A percentile compares a stretch with the other conserved stretches of the same genome.
phyloP scores from a whole-genome alignment of 257 asterid species.

The Osmanthus fragrans region DNA sequence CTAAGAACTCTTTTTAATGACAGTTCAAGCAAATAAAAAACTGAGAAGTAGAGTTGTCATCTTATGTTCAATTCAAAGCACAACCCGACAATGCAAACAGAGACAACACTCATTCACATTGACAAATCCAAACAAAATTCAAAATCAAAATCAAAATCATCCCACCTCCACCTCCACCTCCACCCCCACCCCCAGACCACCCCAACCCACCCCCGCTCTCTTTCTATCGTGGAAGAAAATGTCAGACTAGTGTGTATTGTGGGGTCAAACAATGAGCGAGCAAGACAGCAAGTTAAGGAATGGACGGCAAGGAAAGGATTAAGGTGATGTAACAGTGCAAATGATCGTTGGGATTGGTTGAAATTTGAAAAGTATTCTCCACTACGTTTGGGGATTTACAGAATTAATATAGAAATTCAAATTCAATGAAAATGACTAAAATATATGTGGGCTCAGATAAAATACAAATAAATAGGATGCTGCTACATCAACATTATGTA shows the following conservation, averaged over 20 bases:
- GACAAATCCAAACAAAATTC: constrained; percentile 36
- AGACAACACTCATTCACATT: constrained; percentile 23
- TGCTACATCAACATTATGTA: too few species aligned
- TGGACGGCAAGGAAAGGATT: constrained; percentile 43
- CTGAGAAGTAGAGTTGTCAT: constrained; percentile 18
- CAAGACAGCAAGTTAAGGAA: background rate
- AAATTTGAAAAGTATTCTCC: constrained; percentile 50
- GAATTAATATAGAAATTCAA: too few species aligned
- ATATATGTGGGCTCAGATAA: too few species aligned
- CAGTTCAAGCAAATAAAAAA: background rate
- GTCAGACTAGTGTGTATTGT: constrained; percentile 42
- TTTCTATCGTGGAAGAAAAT: constrained; percentile 36
- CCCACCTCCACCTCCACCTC: background rate
- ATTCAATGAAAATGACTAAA: too few species aligned
- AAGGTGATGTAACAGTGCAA: constrained; percentile 37
- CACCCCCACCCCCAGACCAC: background rate
- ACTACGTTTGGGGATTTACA: background rate
- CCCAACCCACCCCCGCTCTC: constrained; percentile 20
- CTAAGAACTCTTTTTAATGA: background rate
- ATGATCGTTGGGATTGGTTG: constrained; percentile 61
- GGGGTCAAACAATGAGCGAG: constrained; percentile 11
- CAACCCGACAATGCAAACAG: constrained; percentile 34
- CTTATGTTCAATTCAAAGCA: constrained; percentile 25
- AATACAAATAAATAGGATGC: too few species aligned
- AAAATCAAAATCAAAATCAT: constrained; percentile 53